A percentile compares a stretch with the other conserved stretches of the same genome.
Evolutionary conservation across 352 stramenopile genomes (phyloP).

Genomic region (Phytophthora sp.): DNA sequence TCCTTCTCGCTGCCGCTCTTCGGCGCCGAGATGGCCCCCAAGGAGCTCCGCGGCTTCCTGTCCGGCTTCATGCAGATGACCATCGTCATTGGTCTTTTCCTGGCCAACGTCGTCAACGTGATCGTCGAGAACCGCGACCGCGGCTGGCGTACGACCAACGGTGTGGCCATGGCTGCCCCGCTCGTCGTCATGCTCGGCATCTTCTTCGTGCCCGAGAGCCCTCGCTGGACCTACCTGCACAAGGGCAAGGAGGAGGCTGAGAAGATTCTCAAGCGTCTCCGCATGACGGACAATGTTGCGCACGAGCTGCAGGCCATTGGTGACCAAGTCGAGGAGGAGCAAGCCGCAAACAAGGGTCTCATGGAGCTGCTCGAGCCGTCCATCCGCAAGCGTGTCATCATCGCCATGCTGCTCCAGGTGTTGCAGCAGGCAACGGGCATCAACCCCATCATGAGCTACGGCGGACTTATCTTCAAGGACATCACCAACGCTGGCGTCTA

Average conservation of each 20-base stretch:
- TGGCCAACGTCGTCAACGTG: slow-evolving; percentile 39
- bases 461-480: slow-evolving; percentile 17
- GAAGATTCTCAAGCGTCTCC: slow-evolving; percentile 37
- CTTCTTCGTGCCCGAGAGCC: slow-evolving; percentile 20
- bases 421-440: slow-evolving; percentile 39
- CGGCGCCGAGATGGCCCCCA: slow-evolving; percentile 16
- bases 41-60: slow-evolving; percentile 12
- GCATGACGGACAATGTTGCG: slow-evolving; percentile 23
- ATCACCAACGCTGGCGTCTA: slow-evolving; percentile 19
- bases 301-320: slow-evolving; percentile 44
- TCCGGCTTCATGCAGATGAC: slow-evolving; percentile 34
- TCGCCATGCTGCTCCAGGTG: slow-evolving; percentile 30
- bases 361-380: slow-evolving; percentile 33
- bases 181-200: slow-evolving; percentile 19
- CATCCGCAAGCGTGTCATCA: slow-evolving; percentile 28
- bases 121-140: slow-evolving; percentile 24
- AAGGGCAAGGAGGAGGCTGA: slow-evolving; percentile 19
- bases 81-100: slow-evolving; percentile 35
- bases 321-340: slow-evolving; percentile 35
- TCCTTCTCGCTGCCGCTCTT: slow-evolving; percentile 21
- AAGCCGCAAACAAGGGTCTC: slow-evolving; percentile 17
- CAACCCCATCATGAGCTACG: slow-evolving; percentile 38
- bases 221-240: slow-evolving; percentile 19
- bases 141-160: slow-evolving; percentile 40
- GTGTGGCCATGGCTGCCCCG: slow-evolving; percentile 14